Percentiles rank a stretch among this genome's conserved stretches.
phyloP scores from a whole-genome alignment of 257 asterid genomes.

The Capsicum baccatum region DNA sequence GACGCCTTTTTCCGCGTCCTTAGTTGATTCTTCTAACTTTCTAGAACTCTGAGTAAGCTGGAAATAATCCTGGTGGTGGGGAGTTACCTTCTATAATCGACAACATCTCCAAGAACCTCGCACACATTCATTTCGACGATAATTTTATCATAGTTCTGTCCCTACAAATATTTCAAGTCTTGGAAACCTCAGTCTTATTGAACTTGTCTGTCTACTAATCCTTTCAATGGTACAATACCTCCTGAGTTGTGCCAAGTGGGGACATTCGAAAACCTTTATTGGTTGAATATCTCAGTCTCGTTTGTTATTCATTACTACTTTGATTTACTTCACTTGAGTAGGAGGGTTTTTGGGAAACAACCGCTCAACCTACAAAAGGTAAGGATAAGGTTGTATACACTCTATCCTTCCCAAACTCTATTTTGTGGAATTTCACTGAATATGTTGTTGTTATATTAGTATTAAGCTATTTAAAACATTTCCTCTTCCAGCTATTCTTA shows the following conservation, averaged over 20 bases:
- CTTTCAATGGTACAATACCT: conserved; percentile 67
- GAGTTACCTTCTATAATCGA: conserved; percentile 75
- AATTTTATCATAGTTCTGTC: conserved; percentile 64
- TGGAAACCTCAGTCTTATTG: conserved; percentile 65
- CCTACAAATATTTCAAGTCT: conserved; percentile 67
- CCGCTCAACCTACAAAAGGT: too few relatives aligned
- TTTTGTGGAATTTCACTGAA: too few relatives aligned
- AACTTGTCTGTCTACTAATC: conserved; percentile 75
- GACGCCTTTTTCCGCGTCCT: conserved; percentile 59
- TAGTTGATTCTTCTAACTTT: conserved; percentile 58
- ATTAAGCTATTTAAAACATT: too few relatives aligned
- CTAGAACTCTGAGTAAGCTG: conserved; percentile 73
- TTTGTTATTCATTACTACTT: conserved; percentile 48
- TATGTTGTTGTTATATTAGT: too few relatives aligned
- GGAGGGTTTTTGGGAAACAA: too few relatives aligned
- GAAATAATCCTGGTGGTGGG: conserved; percentile 75
- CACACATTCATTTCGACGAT: conserved; percentile 47
- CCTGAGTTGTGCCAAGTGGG: conserved; percentile 54
- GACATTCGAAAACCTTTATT: conserved; percentile 63
- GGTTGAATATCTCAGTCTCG: conserved; percentile 61
- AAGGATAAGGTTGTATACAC: too few relatives aligned
- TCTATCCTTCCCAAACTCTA: too few relatives aligned
- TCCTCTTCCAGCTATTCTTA: too few relatives aligned
- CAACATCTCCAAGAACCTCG: conserved; percentile 55
- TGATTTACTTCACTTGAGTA: too few relatives aligned